A percentile compares a stretch with the other conserved stretches of the same genome.
phyloP scores from a whole-genome alignment of 352 stramenopile species.

The Phytophthora lateralis region DNA sequence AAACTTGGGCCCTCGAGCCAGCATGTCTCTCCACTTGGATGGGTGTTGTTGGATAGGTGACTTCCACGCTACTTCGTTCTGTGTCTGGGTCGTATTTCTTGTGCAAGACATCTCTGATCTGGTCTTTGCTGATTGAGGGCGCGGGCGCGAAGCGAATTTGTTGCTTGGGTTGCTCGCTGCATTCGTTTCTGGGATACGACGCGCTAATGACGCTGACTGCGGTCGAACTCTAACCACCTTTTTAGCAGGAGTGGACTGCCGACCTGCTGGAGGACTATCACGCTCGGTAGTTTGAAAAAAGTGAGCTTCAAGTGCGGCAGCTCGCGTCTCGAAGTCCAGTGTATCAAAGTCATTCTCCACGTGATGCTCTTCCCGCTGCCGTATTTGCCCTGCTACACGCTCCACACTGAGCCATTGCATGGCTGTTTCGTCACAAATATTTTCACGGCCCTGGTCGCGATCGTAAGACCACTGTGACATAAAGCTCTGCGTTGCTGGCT shows the following conservation, averaged over 20 bases:
- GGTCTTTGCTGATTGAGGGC: slow-evolving; percentile 43
- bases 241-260: not conserved
- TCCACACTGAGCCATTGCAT: slow-evolving; percentile 32
- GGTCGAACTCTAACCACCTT: slow-evolving; percentile 19
- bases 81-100: not conserved
- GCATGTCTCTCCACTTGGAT: slow-evolving; percentile 56
- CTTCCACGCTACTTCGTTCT: slow-evolving; percentile 5
- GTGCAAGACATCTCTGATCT: slow-evolving; percentile 1
- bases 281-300: slow-evolving; percentile 3
- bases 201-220: slow-evolving; percentile 24
- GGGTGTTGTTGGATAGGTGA: slow-evolving; percentile 10
- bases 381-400: slow-evolving; percentile 26
- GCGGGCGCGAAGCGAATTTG: not conserved
- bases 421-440: not conserved
- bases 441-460: slow-evolving; percentile 1
- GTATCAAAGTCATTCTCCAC: slow-evolving; percentile 16
- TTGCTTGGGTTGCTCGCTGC: not conserved
- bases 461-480: slow-evolving; percentile 40
- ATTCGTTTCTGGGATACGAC: slow-evolving; percentile 3
- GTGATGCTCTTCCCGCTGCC: slow-evolving; percentile 18
- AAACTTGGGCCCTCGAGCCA: slow-evolving; percentile 43
- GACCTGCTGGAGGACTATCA: not conserved
- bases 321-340: slow-evolving; percentile 27
- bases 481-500: slow-evolving; percentile 27
- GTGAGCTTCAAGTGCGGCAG: slow-evolving; percentile 17